These are phyloP conservation scores for Pichia manshurica DNA, from an alignment of 805 yeast genomes.

Conservation along the genomic window DNA sequence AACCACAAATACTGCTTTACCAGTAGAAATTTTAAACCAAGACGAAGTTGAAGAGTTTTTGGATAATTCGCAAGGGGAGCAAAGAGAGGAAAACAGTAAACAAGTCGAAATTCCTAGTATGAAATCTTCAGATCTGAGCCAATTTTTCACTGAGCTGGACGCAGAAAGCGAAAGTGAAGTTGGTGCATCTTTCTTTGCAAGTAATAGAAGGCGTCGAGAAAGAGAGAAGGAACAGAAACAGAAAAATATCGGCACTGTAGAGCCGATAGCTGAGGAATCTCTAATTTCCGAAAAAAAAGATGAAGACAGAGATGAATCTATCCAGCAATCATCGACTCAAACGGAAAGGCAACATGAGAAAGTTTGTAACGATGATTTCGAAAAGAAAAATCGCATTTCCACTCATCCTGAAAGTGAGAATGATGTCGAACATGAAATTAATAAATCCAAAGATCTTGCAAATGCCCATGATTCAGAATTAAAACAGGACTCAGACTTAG, in stretches of 20 bases:
- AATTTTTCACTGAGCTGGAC: constrained; percentile 16
- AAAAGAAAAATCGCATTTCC: too few species aligned
- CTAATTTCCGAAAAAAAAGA: not conserved
- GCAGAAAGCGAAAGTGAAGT: constrained; percentile 21
- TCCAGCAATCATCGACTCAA: too few species aligned
- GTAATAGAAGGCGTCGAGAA: constrained; percentile 4
- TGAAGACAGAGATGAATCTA: not conserved
- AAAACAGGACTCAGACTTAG: constrained; percentile 18
- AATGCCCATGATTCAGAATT: not conserved
- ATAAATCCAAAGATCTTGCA: not conserved
- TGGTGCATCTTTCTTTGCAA: constrained; percentile 11
- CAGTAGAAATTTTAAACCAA: constrained; percentile 21
- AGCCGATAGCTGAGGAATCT: constrained; percentile 8
- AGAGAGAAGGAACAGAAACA: not conserved
- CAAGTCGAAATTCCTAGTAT: constrained; percentile 12
- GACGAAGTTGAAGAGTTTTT: constrained; percentile 23
- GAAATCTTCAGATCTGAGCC: constrained; percentile 15
- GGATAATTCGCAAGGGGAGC: constrained; percentile 5
- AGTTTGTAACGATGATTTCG: too few species aligned
- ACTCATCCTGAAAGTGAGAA: too few species aligned
- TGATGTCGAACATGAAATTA: not conserved
- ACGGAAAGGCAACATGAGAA: too few species aligned
- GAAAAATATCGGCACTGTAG: not conserved
- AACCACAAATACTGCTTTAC: constrained; percentile 10
- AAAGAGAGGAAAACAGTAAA: not conserved